These are phyloP conservation scores for Juncus inflexus DNA, from an alignment of 176 grass and related monocot species.

Conservation along the genomic window DNA sequence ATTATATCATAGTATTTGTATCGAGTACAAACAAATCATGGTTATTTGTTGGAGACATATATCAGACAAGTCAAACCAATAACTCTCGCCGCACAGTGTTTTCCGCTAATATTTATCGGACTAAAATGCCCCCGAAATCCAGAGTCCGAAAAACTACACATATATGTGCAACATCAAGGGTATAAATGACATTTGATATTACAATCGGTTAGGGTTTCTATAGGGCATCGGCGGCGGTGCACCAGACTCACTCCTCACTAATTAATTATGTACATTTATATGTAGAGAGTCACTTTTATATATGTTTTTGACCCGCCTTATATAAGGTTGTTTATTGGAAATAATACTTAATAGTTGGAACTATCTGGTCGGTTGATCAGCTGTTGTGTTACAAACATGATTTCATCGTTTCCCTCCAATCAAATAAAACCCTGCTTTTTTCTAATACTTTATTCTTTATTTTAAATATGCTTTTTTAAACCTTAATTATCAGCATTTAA, in stretches of 20 bases:
- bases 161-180: no score
- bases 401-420: not conserved
- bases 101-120: no score
- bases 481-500: not conserved
- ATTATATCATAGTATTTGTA: no score
- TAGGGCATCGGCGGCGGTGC: not conserved
- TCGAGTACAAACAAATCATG: no score
- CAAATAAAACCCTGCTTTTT: not conserved
- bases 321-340: not conserved
- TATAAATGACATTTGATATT: no score
- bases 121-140: no score
- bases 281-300: not conserved
- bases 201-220: not conserved
- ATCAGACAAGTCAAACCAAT: no score
- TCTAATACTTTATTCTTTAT: not conserved
- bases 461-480: not conserved
- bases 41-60: no score
- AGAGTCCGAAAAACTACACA: no score
- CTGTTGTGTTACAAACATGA: slow-evolving; percentile 13
- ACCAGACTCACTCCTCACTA: not conserved
- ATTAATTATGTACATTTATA: not conserved
- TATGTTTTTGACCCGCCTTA: slow-evolving; percentile 9
- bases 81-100: no score
- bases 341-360: not conserved
- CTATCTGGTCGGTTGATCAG: not conserved